Conservation (phyloP, 1,284 basidiomycete genomes). For the Gomphus bonarii region DNA sequence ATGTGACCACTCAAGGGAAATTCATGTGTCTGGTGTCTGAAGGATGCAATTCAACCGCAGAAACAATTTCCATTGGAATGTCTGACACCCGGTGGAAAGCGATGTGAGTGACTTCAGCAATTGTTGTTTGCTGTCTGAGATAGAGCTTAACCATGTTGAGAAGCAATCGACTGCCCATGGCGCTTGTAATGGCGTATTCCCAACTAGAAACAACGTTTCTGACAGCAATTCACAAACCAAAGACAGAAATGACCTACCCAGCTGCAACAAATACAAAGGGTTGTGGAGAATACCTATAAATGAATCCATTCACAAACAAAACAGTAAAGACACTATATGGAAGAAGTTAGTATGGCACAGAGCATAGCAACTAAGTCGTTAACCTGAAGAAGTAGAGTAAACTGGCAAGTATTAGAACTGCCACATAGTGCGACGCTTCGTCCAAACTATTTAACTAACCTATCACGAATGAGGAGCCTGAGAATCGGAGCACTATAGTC, state of each 20-base stretch:
- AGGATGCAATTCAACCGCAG: no score
- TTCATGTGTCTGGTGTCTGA: no score
- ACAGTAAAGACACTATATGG: background rate
- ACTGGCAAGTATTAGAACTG: background rate
- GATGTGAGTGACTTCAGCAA: no score
- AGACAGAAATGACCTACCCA: background rate
- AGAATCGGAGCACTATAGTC: background rate
- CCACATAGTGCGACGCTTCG: background rate
- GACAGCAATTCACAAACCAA: background rate
- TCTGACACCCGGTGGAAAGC: no score
- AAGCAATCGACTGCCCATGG: no score
- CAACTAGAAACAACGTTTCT: background rate
- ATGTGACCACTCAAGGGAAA: no score
- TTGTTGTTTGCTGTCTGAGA: no score
- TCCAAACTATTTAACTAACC: background rate
- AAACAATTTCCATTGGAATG: no score
- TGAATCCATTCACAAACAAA: background rate
- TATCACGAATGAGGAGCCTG: background rate
- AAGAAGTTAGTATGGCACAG: background rate
- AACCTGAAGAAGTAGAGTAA: background rate
- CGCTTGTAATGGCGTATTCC: no score
- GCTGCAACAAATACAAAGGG: background rate
- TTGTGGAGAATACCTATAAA: background rate
- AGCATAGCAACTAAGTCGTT: background rate
- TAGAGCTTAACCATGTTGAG: no score